phyloP scores from a whole-genome alignment of 1,284 basidiomycete species.

The Dichomitus squalens region DNA sequence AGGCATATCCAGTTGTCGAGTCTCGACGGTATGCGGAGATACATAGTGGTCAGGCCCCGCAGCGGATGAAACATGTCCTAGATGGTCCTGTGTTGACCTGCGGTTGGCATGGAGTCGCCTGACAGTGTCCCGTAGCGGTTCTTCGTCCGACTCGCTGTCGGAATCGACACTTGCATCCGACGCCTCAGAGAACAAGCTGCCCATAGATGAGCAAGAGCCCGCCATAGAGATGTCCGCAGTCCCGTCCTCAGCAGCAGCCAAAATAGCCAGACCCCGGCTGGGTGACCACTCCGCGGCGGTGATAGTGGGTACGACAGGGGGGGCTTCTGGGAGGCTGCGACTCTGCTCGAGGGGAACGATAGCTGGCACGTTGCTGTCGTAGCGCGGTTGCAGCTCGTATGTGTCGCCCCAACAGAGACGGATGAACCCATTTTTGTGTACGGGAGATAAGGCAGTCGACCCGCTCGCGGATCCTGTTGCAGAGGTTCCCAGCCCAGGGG shows the following conservation, averaged over 20 bases:
- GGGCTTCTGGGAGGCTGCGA: not conserved
- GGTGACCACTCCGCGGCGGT: not conserved
- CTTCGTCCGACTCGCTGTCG: not conserved
- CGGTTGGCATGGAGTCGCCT: not conserved
- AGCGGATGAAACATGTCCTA: not conserved
- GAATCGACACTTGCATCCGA: no score
- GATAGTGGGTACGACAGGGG: no score
- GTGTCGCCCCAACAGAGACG: not conserved
- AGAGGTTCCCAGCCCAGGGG: not conserved
- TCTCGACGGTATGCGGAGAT: no score
- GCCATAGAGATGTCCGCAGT: no score
- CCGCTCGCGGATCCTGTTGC: not conserved
- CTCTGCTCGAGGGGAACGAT: not conserved
- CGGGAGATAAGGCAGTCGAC: not conserved
- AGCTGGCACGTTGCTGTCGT: not conserved
- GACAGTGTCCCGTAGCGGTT: not conserved
- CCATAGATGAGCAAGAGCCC: not conserved
- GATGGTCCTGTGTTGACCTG: not conserved
- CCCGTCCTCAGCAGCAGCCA: not conserved
- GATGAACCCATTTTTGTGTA: not conserved
- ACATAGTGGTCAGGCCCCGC: not conserved
- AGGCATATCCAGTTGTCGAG: not conserved
- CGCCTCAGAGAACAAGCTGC: not conserved
- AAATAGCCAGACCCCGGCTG: not conserved
- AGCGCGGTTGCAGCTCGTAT: not conserved